Evolutionary conservation across 2,329 filamentous ascomycete species (phyloP), one percentile per base, ranked within the genome.

Genomic region (Fusarium sp.): DNA sequence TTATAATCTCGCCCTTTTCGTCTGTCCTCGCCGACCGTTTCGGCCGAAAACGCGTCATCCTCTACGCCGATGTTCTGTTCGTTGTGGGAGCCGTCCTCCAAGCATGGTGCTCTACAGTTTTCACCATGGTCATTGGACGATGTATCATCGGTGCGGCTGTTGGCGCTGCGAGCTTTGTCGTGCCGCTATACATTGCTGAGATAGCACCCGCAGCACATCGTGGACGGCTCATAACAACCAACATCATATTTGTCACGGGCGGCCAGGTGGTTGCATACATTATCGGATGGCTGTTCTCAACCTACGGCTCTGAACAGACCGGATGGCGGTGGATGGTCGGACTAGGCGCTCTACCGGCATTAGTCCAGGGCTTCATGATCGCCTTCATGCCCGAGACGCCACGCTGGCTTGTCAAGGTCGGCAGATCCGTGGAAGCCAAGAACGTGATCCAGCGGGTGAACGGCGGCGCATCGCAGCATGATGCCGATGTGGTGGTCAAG

Each of bases 241-340:
- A 94, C 68, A 91, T 93, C 29, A 84, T 98, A 24, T 95, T 97
- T 76, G 92, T 98, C 66, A 98, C 95, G 0, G 86, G 93, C 13
- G 96, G 96, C 0, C 95, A 98, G 83, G 93, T 98, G 2, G 89
- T 97, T 22, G 95, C 96, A 3, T 98, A 98, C 82, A 80, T 97
- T 2, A 84, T 95, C 8, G 96, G 96, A 1, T 98, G 93, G 93
- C 82, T 87, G 0, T 92, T 97, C 56, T 88, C 90, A 7, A 87
- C 89, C 65, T 85, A 86, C 67, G 89, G 85, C 0, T 81, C 84
- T 66, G 76, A 80, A 24, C 79, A 78, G 38, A 89, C 87, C 14
- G 94, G 93, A 2, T 98, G 96, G 95, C 87, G 94, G 59, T 97
- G 93, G 92, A 95, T 98, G 89, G 95, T 98, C 0, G 95, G 95